phyloP scores from a whole-genome alignment of 2,329 filamentous ascomycete genomes.

The Salinomyces thailandicus region DNA sequence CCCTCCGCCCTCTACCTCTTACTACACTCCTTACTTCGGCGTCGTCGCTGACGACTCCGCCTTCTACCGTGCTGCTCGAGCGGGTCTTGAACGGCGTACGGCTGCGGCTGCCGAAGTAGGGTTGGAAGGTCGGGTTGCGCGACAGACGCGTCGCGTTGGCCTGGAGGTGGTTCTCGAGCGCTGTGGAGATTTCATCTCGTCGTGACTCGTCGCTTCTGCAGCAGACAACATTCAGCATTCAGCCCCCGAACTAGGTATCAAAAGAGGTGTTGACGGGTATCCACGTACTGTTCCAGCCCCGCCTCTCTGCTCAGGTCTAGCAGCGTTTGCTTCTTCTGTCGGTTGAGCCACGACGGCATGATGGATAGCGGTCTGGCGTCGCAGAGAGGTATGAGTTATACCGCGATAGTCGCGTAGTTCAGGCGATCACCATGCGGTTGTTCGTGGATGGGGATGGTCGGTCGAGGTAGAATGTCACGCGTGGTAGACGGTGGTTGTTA shows the following conservation, averaged over 20 bases:
- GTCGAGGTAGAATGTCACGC: neutral
- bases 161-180: conserved; percentile 62
- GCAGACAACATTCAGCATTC: too few species aligned
- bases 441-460: too few species aligned
- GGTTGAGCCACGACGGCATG: conserved; percentile 20
- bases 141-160: conserved; percentile 57
- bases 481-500: conserved; percentile 1
- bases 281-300: conserved; percentile 19
- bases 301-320: conserved; percentile 22
- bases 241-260: too few species aligned
- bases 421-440: conserved; percentile 37
- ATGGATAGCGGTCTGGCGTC: neutral
- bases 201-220: conserved; percentile 47
- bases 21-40: conserved; percentile 24
- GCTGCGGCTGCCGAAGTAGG: conserved; percentile 62
- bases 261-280: neutral
- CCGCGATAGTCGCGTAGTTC: conserved; percentile 34
- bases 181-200: conserved; percentile 68
- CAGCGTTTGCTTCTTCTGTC: conserved; percentile 22
- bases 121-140: conserved; percentile 53
- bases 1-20: conserved; percentile 17
- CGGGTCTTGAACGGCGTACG: conserved; percentile 44
- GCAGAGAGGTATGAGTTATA: conserved; percentile 8
- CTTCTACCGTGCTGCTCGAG: conserved; percentile 13
- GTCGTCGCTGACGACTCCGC: conserved; percentile 13